Base-by-base conservation (phyloP, 2,329 filamentous ascomycete species). In the Colletotrichum eleusines region DNA sequence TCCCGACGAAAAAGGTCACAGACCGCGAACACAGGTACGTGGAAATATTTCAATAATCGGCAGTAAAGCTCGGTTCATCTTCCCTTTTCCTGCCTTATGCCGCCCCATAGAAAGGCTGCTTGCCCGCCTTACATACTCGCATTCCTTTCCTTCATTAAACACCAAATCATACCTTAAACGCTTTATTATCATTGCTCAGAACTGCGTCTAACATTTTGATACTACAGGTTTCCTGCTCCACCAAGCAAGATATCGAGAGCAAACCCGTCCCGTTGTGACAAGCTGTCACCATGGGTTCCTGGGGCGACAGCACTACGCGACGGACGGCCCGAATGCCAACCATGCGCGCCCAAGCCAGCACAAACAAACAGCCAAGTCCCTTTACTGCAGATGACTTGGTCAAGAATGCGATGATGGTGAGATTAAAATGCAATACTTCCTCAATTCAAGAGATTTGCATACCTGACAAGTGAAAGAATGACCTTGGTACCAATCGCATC, bases 401-500 rank as follows among this genome's bases (percentile, higher is more conserved):
- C 12, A 55, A 28, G 11, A 23, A 42, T 7, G 68, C 58, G 4
- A 71, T 71, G 68, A 71, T 71, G 68, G 68, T 62, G 46, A 42
- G 58, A 16, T 20, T 59, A 9, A 26, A 5, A 26, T 1, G 1
- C 7, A 12, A 31, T 16, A 5, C 46, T 38, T 16, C 4, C n/a
- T 5, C 7, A 4, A 14, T 8, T 5, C n/a, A 51, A 1, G 2
- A 2, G 14, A 5, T 40, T 11, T 14, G 9, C 1, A n/a, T 46
- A 16, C 20, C 65, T 69, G 18, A 71, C 58, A 33, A 18, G 3
- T 9, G 53, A n/a, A 14, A 80, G 78, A 74, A 74, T 31, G 79
- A 80, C 48, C 73, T 80, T 2, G 78, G 79, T 14, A 70, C 66
- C 4, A n/a, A 28, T 9, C 77, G 78, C 5, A 28, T 78, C 9